These are phyloP conservation scores for Lactifluus rugatus DNA, from an alignment of 768 basidiomycete genomes.

Conservation along the genomic window DNA sequence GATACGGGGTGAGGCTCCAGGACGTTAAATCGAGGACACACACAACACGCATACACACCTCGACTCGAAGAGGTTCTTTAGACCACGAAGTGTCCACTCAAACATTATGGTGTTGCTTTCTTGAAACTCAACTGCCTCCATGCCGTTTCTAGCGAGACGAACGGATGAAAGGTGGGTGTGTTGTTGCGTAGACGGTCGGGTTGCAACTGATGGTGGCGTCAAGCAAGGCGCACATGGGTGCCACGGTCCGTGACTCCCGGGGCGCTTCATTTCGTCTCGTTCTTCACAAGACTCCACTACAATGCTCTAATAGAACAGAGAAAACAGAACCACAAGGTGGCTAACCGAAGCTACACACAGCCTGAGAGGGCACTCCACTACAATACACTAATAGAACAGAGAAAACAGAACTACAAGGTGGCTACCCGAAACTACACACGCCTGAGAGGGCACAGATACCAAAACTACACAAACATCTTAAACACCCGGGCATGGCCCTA, in stretches of 20 bases:
- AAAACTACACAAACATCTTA: too few species aligned
- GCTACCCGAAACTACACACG: too few species aligned
- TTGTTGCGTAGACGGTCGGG: background rate
- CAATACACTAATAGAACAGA: too few species aligned
- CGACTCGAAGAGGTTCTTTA: conserved; percentile 66
- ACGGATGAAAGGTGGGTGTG: background rate
- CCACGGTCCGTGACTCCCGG: background rate
- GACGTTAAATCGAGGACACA: conserved; percentile 2
- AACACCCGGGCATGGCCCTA: too few species aligned
- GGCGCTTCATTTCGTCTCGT: background rate
- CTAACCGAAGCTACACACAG: too few species aligned
- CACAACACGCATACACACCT: conserved; percentile 33
- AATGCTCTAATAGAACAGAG: too few species aligned
- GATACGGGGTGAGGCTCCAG: background rate
- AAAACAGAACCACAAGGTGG: too few species aligned
- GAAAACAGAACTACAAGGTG: too few species aligned
- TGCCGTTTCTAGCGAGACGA: background rate
- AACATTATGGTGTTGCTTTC: conserved; percentile 53
- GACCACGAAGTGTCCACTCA: conserved; percentile 69
- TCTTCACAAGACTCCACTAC: too few species aligned
- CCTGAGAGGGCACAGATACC: too few species aligned
- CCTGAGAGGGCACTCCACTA: too few species aligned
- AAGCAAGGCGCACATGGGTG: background rate
- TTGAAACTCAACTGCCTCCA: conserved; percentile 32
- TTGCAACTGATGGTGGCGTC: background rate